phyloP scores from a whole-genome alignment of 306 rosid species.

The Lupinus albus region DNA sequence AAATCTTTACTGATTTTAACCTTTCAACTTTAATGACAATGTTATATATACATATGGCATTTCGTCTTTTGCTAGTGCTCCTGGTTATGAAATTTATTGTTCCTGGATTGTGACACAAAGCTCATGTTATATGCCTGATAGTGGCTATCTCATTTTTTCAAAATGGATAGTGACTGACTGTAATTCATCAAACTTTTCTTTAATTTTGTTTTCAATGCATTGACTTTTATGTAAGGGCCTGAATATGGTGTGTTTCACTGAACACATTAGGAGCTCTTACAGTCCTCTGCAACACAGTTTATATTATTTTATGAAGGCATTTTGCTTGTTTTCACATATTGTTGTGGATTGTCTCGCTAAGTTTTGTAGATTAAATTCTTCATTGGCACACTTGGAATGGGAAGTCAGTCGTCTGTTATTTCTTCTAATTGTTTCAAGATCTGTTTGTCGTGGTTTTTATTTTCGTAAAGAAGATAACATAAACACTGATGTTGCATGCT shows the following conservation, averaged over 20 bases:
- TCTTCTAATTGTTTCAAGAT: conserved; percentile 10
- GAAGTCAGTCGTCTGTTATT: conserved; percentile 13
- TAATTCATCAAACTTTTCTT: conserved; percentile 4
- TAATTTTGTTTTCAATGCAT: neutral
- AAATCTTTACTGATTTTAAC: conserved; percentile 37
- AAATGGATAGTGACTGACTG: neutral
- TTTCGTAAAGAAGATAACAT: conserved; percentile 16
- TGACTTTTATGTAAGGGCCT: conserved; percentile 3
- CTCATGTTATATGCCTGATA: neutral
- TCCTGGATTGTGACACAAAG: neutral
- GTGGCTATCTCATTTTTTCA: conserved; percentile 13
- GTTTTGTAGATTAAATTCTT: conserved; percentile 21
- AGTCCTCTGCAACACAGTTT: neutral
- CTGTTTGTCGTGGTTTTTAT: conserved; percentile 8
- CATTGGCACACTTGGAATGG: conserved; percentile 9
- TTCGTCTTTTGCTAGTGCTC: neutral
- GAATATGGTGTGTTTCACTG: neutral
- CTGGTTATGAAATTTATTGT: conserved; percentile 9
- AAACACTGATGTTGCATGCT: conserved; percentile 23
- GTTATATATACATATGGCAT: conserved; percentile 1
- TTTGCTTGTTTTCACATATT: neutral
- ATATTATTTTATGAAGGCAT: conserved; percentile 14
- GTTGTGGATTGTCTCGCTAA: neutral
- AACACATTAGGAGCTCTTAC: conserved; percentile 12
- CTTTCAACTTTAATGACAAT: conserved; percentile 12